Percentiles rank a stretch among this genome's conserved stretches.
Evolutionary conservation across 176 grass and related monocot species (phyloP).

Genomic region (Thinopyrum elongatum): DNA sequence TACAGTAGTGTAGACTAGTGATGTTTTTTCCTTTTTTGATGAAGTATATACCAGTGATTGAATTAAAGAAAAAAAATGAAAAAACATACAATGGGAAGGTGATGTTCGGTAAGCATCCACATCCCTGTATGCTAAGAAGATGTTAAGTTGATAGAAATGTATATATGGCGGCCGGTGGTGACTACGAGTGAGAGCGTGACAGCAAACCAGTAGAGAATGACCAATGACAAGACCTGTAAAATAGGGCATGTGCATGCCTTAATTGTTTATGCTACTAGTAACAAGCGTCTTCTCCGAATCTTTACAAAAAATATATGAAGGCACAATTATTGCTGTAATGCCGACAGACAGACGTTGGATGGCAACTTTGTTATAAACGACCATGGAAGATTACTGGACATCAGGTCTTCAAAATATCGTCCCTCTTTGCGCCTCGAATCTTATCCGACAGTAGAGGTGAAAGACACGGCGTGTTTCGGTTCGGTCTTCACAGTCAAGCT

Average conservation of each 20-base stretch:
- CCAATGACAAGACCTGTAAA: neutral
- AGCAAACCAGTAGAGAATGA: neutral
- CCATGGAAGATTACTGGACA: neutral
- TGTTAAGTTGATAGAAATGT: too few relatives aligned
- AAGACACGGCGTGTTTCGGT: slow-evolving; percentile 56
- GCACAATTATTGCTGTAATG: slow-evolving; percentile 10
- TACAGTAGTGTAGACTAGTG: too few relatives aligned
- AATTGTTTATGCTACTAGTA: neutral
- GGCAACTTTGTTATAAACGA: neutral
- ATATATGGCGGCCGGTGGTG: too few relatives aligned
- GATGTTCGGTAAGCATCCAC: too few relatives aligned
- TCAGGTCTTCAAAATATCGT: neutral
- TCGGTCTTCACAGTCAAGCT: slow-evolving; percentile 71
- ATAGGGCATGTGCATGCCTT: neutral
- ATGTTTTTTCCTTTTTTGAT: too few relatives aligned
- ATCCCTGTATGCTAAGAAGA: too few relatives aligned
- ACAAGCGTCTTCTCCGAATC: neutral
- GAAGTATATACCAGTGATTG: too few relatives aligned
- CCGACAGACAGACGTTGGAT: neutral
- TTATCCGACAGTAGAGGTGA: slow-evolving; percentile 45
- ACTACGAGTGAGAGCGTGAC: too few relatives aligned
- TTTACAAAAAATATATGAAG: slow-evolving; percentile 2
- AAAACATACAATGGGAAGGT: too few relatives aligned
- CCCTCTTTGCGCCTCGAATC: neutral
- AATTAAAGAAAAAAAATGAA: too few relatives aligned